phyloP scores from a whole-genome alignment of 2,329 filamentous ascomycete genomes.

The Sclerotinia borealis region DNA sequence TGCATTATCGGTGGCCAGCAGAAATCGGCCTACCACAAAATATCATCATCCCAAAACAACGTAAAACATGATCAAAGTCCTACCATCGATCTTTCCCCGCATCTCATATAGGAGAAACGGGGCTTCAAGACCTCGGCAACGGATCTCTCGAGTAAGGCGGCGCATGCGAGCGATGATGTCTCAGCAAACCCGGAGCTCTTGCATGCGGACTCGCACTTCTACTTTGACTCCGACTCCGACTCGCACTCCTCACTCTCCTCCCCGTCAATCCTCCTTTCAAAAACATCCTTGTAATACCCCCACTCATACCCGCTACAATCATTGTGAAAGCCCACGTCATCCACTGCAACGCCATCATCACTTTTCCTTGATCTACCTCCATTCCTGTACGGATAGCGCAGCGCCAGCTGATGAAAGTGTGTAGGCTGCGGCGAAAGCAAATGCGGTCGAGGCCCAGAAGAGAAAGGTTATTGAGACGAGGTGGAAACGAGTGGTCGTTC shows the following conservation, averaged over 20 bases:
- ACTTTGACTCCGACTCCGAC: neutral
- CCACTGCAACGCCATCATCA: constrained; percentile 2
- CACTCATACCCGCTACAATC: neutral
- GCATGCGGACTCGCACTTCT: neutral
- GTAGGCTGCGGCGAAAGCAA: neutral
- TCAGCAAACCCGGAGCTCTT: neutral
- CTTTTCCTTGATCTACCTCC: neutral
- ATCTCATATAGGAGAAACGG: neutral
- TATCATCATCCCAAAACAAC: too few relatives aligned
- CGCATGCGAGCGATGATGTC: neutral
- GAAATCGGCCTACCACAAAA: too few relatives aligned
- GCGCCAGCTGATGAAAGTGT: neutral
- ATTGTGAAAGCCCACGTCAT: neutral
- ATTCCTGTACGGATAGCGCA: neutral
- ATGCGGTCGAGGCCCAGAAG: neutral
- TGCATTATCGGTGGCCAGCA: too few relatives aligned
- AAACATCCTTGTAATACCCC: neutral
- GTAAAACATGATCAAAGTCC: too few relatives aligned
- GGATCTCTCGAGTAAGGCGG: neutral
- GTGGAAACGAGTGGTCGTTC: neutral
- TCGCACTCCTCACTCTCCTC: neutral
- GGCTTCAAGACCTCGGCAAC: neutral
- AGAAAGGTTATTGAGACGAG: neutral
- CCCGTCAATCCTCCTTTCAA: neutral
- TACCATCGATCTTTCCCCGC: too few relatives aligned